These are phyloP conservation scores for Nakazawaea ishiwadae DNA, from an alignment of 805 yeast species.

Conservation along the genomic window DNA sequence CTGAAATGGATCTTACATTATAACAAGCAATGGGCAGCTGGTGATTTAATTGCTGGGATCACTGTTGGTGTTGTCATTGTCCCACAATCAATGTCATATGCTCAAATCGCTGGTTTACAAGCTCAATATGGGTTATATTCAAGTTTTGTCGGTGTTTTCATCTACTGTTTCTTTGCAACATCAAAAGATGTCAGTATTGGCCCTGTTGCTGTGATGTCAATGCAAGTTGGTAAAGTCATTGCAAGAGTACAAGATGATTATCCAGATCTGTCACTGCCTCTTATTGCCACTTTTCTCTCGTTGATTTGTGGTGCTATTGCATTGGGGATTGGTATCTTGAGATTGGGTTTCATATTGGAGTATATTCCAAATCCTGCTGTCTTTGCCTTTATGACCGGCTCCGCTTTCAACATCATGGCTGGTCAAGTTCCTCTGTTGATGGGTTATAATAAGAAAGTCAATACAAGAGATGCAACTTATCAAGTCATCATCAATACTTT, in stretches of 20 bases:
- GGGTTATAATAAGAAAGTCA: conserved; percentile 65
- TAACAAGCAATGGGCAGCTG: conserved; percentile 71
- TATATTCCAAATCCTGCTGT: conserved; percentile 89
- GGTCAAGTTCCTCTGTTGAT: conserved; percentile 87
- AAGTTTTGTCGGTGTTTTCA: conserved; percentile 84
- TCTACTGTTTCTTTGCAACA: conserved; percentile 89
- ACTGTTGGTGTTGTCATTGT: conserved; percentile 92
- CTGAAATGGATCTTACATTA: conserved; percentile 82
- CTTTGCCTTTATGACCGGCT: conserved; percentile 92
- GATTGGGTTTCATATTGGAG: conserved; percentile 86
- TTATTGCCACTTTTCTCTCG: conserved; percentile 75
- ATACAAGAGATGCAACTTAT: conserved; percentile 71
- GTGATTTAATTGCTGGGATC: conserved; percentile 87
- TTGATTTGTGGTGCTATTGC: conserved; percentile 85
- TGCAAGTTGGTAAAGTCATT: conserved; percentile 77
- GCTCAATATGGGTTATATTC: conserved; percentile 89
- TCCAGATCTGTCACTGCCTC: conserved; percentile 47
- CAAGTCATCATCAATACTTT: conserved; percentile 65
- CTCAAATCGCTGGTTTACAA: conserved; percentile 74
- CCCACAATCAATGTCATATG: conserved; percentile 96
- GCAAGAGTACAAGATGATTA: conserved; percentile 52
- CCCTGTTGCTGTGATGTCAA: conserved; percentile 94
- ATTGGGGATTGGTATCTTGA: conserved; percentile 71
- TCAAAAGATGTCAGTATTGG: conserved; percentile 95
- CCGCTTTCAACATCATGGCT: conserved; percentile 73